phyloP scores from a whole-genome alignment of 352 stramenopile genomes.

The Globisporangium alternatum region DNA sequence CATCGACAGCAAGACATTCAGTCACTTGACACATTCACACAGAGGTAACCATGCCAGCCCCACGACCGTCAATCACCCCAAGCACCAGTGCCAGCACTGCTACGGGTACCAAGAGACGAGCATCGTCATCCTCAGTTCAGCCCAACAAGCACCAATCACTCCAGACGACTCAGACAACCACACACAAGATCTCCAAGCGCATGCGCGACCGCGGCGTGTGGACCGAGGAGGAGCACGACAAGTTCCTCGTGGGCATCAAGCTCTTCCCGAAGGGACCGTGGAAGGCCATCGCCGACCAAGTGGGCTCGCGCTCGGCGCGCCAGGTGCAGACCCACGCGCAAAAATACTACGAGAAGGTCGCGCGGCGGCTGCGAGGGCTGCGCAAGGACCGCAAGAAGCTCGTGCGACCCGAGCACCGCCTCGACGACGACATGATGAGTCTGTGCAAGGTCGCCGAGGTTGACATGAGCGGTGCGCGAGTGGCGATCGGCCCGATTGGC shows the following conservation, averaged over 20 bases:
- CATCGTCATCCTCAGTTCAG: not conserved
- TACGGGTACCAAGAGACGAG: not conserved
- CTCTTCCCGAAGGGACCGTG: slow-evolving; percentile 28
- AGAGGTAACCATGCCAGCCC: not conserved
- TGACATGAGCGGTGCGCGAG: slow-evolving; percentile 15
- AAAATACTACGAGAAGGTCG: slow-evolving; percentile 76
- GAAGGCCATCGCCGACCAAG: slow-evolving; percentile 26
- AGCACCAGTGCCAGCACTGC: not conserved
- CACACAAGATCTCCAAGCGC: not conserved
- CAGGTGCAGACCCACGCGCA: slow-evolving; percentile 63
- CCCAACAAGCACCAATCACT: not conserved
- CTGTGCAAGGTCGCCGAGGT: slow-evolving; percentile 12
- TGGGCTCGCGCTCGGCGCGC: slow-evolving; percentile 42
- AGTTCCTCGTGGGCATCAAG: slow-evolving; percentile 30
- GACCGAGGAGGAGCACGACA: slow-evolving; percentile 35
- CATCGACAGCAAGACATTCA: not conserved
- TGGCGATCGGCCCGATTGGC: slow-evolving; percentile 8
- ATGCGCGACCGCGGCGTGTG: slow-evolving; percentile 23
- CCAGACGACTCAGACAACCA: not conserved
- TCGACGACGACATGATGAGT: slow-evolving; percentile 37
- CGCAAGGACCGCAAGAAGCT: too few relatives aligned
- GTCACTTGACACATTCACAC: not conserved
- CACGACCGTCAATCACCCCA: not conserved
- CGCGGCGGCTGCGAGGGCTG: not conserved
- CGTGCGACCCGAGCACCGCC: slow-evolving; percentile 34